phyloP scores from a whole-genome alignment of 352 stramenopile genomes.

The Phytophthora citrophthora region DNA sequence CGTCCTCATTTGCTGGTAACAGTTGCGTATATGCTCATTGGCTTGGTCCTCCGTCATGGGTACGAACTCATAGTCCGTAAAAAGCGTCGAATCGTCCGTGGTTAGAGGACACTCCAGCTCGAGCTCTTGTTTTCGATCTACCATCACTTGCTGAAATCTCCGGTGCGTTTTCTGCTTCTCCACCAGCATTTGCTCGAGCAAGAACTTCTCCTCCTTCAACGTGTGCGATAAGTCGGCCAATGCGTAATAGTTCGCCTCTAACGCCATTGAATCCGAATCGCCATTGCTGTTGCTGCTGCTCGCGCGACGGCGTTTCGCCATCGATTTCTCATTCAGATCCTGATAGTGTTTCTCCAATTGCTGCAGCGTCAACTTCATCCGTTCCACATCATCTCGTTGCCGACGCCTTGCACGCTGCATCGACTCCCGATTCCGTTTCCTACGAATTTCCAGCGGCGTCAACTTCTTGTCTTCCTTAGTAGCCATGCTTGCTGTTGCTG shows the following conservation, averaged over 20 bases:
- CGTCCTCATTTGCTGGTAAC: slow-evolving; percentile 61
- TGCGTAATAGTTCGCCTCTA: slow-evolving; percentile 57
- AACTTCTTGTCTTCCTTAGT: slow-evolving; percentile 41
- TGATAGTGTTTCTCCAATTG: slow-evolving; percentile 55
- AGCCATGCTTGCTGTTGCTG: background rate
- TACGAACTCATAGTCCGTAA: slow-evolving; percentile 53
- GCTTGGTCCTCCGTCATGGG: slow-evolving; percentile 62
- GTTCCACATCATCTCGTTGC: slow-evolving; percentile 54
- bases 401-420: slow-evolving; percentile 55
- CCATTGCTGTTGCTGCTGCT: slow-evolving; percentile 18
- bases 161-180: slow-evolving; percentile 56
- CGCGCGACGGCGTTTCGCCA: slow-evolving; percentile 29
- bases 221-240: slow-evolving; percentile 60
- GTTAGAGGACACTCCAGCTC: slow-evolving; percentile 46
- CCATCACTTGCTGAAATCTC: slow-evolving; percentile 57
- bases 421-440: slow-evolving; percentile 63
- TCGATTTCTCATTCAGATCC: slow-evolving; percentile 42
- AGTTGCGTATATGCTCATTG: slow-evolving; percentile 58
- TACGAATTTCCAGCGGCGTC: slow-evolving; percentile 54
- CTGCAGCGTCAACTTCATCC: slow-evolving; percentile 55
- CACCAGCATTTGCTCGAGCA: slow-evolving; percentile 56
- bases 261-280: slow-evolving; percentile 12
- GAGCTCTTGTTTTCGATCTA: slow-evolving; percentile 56
- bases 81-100: slow-evolving; percentile 33
- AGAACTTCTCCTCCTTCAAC: slow-evolving; percentile 67